Base-by-base conservation (phyloP, 192 early-diverging fungal species). In the Backusella parvicylindrica region DNA sequence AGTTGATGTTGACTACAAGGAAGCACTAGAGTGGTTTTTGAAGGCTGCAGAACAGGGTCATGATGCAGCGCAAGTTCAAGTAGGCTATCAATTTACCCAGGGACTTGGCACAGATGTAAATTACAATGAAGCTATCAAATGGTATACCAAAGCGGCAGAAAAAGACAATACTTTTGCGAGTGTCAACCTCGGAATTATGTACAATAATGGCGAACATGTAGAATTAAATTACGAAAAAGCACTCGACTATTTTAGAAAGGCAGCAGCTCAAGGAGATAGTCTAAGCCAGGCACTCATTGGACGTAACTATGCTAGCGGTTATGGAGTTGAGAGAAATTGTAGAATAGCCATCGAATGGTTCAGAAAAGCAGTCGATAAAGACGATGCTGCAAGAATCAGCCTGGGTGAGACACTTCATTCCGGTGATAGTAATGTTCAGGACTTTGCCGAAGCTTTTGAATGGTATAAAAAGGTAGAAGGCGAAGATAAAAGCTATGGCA, bases 11-110 rank as follows among this genome's bases (percentile, higher is more conserved):
- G 82, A 89, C 71, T 65, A 76, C 18, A 72, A 79, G 33, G 85
- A 90, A 78, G 87, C 87, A 4, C 77, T 84, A 6, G 67, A 75
- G 47, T 94, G 91, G 84, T 96, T 87, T 77, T 70, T 83, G 43
- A 70, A 82, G 15, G 83, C 87, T 56, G 94, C 94, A 9, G 77
- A 84, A 64, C 85, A 86, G 70, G 94, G 91, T 8, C 91, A 93
- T 74, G 74, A 78, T 28, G 75, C 79, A 26, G 84, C 84, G 35
- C 84, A 85, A 68, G 84, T 81, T 35, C 76, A 84, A 77, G 71
- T 88, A 4, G 86, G 83, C 30, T 82, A 80, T 43, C 85, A 84
- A 32, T 81, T 86, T 11, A 81, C 84, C 73, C 81, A 77, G 35
- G 82, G 87, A 26, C 23, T 83, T 43, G 82, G 86, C 1, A 65